These are phyloP conservation scores for Hawksworthiomyces lignivorus DNA, from an alignment of 2,329 filamentous ascomycete species.

Conservation along the genomic window DNA sequence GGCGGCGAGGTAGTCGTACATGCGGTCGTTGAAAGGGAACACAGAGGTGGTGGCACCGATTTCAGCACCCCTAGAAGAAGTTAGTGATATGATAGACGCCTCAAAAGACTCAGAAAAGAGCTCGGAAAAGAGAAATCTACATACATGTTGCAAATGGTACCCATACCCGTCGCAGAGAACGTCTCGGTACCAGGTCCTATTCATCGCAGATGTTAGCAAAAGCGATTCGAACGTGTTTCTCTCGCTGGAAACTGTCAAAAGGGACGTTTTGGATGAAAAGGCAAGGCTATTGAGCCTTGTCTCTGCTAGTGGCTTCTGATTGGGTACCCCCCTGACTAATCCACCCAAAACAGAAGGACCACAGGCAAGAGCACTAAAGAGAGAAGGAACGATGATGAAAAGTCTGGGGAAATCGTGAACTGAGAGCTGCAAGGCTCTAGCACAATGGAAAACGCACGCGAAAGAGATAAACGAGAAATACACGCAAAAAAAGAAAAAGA, in stretches of 20 bases:
- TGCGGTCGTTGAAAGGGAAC: slow-evolving; percentile 96
- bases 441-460: too few relatives aligned
- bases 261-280: neutral
- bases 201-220: neutral
- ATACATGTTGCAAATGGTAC: slow-evolving; percentile 67
- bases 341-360: neutral
- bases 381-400: neutral
- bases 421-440: too few relatives aligned
- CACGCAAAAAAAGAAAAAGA: neutral
- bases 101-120: too few relatives aligned
- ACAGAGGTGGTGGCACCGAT: slow-evolving; percentile 84
- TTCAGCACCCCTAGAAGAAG: slow-evolving; percentile 41
- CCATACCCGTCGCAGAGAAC: slow-evolving; percentile 80
- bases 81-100: slow-evolving; percentile 1
- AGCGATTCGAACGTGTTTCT: slow-evolving; percentile 7
- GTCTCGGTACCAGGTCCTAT: slow-evolving; percentile 58
- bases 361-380: too few relatives aligned
- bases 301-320: too few relatives aligned
- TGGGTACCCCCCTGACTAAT: neutral
- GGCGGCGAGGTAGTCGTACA: slow-evolving; percentile 90
- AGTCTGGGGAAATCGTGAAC: too few relatives aligned
- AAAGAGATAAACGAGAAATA: neutral
- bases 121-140: too few relatives aligned
- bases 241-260: too few relatives aligned
- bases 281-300: neutral